Base-by-base conservation (phyloP, 177 flowering plant species). In the Vitis hybrid region DNA sequence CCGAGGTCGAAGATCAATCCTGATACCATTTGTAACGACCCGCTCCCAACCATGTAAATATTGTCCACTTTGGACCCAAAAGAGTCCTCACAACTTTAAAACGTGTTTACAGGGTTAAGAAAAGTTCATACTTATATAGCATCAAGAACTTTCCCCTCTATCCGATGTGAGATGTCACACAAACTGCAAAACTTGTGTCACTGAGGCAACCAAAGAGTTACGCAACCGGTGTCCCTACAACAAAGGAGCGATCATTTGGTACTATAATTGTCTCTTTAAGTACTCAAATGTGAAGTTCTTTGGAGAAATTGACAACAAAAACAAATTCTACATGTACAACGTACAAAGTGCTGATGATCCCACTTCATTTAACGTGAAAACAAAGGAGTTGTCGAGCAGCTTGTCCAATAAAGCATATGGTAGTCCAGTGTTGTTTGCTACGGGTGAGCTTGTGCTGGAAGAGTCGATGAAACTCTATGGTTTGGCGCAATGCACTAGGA, bases 401-500 rank as follows among this genome's bases (percentile, higher is more conserved):
- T 66, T 87, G 13, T 3, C 82, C 0, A 4, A 21, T 3, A 9
- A 57, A 11, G 90, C 86, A 2, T 57, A 52, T 10, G 11, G 2
- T 0, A 18, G 20, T 14, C 15, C 72, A 6, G 61, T 48, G 52
- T 2, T 67, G 67, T 85, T 67, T 13, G 86, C 85, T 1, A 53
- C 67, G 1, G 86, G 79, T 7, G 78, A 71, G 7, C 1, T 64
- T 4, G 58, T 55, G 64, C 54, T 73, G 2, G 62, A 50, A 3
- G 61, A 49, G 9, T 56, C 41, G 1, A 3, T 21, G 66, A 76
- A 50, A 3, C 49, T 86, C 5, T 86, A 82, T 65, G 87, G 87
- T 2, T 52, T 86, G 70, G 80, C 58, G 11, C 87, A 86, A 71
- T 79, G 89, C 77, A 86, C 82, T 4, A 73, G 82, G 53, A 83